Evolutionary conservation across 2,329 filamentous ascomycete species (phyloP).

Genomic region (Fonsecaea pedrosoi): DNA sequence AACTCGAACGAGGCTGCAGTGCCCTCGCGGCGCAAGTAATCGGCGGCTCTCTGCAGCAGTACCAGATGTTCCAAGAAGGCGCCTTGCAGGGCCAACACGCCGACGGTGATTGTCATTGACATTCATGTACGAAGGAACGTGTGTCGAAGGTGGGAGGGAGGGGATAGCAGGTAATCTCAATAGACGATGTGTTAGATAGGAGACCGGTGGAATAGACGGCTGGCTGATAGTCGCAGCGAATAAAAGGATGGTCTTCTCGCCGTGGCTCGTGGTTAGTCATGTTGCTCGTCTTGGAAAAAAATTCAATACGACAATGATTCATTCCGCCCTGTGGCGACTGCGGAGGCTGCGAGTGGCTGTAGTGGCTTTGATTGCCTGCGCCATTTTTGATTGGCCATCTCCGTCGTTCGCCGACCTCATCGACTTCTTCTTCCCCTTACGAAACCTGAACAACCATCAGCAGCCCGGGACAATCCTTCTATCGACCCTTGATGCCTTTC

Average conservation of each 20-base stretch:
- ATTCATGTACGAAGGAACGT: conserved; percentile 1
- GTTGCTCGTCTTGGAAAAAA: not conserved
- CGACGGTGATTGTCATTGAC: conserved; percentile 57
- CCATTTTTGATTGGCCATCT: not conserved
- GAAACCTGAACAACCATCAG: not conserved
- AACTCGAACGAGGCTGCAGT: conserved; percentile 62
- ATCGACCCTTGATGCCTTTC: conserved; percentile 9
- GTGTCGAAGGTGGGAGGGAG: not conserved
- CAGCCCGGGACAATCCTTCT: not conserved
- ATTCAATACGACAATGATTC: not conserved
- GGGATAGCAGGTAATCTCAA: not conserved
- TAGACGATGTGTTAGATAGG: not conserved
- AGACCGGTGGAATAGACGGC: not conserved
- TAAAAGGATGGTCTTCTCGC: not conserved
- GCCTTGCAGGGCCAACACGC: conserved; percentile 81
- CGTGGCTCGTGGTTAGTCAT: not conserved
- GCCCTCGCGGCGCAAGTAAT: conserved; percentile 48
- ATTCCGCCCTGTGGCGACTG: not conserved
- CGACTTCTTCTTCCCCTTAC: not conserved
- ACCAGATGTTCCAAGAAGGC: conserved; percentile 88
- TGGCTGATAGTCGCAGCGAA: not conserved
- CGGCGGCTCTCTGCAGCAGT: conserved; percentile 72
- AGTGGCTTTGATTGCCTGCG: no score
- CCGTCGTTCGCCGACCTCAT: not conserved
- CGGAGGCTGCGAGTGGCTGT: not conserved